Base-by-base conservation (phyloP, 192 early-diverging fungal genomes). In the Cetraspora pellucida region DNA sequence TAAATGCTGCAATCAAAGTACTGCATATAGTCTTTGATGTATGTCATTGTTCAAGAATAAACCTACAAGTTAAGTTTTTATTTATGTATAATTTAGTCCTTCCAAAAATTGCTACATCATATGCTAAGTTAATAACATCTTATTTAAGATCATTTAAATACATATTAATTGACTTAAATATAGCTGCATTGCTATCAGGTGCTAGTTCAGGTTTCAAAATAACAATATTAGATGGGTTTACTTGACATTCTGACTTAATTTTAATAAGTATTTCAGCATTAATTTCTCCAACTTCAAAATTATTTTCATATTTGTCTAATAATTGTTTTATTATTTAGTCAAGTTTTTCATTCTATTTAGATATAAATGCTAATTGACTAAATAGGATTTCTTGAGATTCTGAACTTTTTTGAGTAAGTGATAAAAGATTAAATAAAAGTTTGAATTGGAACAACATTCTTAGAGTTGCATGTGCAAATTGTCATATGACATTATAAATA, bases 401-500 rank as follows among this genome's bases (percentile, higher is more conserved):
- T 37, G 31, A 5, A 23, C 0, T 68, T 47, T 44, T 19, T 37
- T 68, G 13, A 37, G 21, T 23, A 6, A 45, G 13, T 19, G 3
- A 37, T 68, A 6, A 23, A 46, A 47, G 10, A 46, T 43, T 17
- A 2, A 17, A 17, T 54, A 21, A 17, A 1, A 73, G 30, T n/a
- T 72, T 19, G n/a, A 54, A 57, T 58, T 58, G 54, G 17, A 73
- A 54, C n/a, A 57, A 11, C 69, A 55, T 55, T 31, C 46, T 13
- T 19, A 71, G 49, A 5, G 50, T 71, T 17, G n/a, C 10, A 50
- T 71, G 25, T 16, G 28, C 0, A 45, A 0, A 52, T 54, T 7
- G 10, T 54, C 49, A n/a, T 17, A 47, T 55, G 4, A 58, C 21
- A 45, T 73, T n/a, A 72, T 72, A 72, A 6, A 72, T 72, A 30